Conservation (phyloP, 73 alveolate genomes). For the Symbiodinium natans region DNA sequence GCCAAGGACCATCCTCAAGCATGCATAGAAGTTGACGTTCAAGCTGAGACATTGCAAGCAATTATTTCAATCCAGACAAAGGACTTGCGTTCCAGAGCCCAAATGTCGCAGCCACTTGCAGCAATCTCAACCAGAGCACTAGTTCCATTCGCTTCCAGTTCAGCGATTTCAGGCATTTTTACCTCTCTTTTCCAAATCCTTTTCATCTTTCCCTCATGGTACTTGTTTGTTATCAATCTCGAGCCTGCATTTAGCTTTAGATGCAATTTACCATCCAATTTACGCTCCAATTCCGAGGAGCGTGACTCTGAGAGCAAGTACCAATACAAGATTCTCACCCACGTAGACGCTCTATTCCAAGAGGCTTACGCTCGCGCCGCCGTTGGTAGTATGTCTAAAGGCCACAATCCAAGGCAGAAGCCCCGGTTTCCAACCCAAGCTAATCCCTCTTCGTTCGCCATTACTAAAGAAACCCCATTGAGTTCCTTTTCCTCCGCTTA, state of each 20-base stretch:
- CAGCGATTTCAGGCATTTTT: conserved; percentile 98
- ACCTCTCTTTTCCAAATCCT: conserved; percentile 98
- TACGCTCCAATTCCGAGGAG: conserved; percentile 99
- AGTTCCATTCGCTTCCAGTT: conserved; percentile 37
- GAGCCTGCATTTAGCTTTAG: conserved; percentile 98
- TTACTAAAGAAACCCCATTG: conserved; percentile 98
- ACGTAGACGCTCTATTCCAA: conserved; percentile 98
- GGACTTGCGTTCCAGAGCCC: background rate
- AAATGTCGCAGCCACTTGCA: background rate
- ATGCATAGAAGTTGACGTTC: background rate
- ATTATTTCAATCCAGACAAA: background rate
- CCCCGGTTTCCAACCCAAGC: conserved; percentile 97
- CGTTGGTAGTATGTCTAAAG: conserved; percentile 95
- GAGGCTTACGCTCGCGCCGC: conserved; percentile 96
- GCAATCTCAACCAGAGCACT: too few relatives aligned
- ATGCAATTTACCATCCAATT: conserved; percentile 98
- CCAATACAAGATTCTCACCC: conserved; percentile 99
- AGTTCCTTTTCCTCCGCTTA: conserved; percentile 97
- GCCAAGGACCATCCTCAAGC: too few relatives aligned
- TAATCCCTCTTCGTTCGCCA: conserved; percentile 99
- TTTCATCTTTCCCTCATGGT: conserved; percentile 99
- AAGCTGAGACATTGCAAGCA: background rate
- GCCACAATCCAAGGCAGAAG: conserved; percentile 14
- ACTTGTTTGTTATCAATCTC: conserved; percentile 98
- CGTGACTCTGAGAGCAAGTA: conserved; percentile 98